phyloP scores from a whole-genome alignment of 2,329 filamentous ascomycete genomes.

The Metarhizium album region DNA sequence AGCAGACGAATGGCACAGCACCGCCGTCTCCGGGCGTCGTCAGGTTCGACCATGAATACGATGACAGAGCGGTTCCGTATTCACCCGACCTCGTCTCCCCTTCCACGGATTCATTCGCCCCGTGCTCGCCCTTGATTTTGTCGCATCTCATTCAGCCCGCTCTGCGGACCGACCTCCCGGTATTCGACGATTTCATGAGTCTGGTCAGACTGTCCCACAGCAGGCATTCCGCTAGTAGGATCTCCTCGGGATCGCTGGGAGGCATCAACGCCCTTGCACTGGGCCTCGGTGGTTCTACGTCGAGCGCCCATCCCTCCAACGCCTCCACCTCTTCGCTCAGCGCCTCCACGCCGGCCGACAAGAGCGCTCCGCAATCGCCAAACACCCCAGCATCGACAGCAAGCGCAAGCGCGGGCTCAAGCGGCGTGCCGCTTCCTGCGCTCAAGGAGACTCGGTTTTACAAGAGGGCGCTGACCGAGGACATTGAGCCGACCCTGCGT shows the following conservation, averaged over 20 bases:
- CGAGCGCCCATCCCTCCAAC: conserved; percentile 41
- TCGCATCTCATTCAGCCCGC: conserved; percentile 75
- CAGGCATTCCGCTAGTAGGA: conserved; percentile 46
- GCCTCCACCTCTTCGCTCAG: conserved; percentile 50
- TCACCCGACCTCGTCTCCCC: conserved; percentile 22
- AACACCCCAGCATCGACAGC: conserved; percentile 44
- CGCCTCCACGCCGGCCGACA: conserved; percentile 34
- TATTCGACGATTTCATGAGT: conserved; percentile 77
- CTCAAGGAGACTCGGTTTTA: conserved; percentile 91
- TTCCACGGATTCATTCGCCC: conserved; percentile 33
- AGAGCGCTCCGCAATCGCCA: conserved; percentile 47
- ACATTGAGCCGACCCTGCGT: conserved; percentile 87
- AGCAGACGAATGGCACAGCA: conserved; percentile 59
- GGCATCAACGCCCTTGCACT: conserved; percentile 35
- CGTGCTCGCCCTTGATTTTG: conserved; percentile 59
- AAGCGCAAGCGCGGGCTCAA: conserved; percentile 36
- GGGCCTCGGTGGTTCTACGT: conserved; percentile 34
- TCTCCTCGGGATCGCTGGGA: conserved; percentile 58
- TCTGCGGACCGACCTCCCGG: conserved; percentile 66
- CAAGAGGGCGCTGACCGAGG: conserved; percentile 78
- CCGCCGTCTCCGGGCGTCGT: conserved; percentile 72
- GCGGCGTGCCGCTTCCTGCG: conserved; percentile 36
- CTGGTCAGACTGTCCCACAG: conserved; percentile 60
- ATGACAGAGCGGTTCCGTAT: conserved; percentile 21
- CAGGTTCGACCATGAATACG: conserved; percentile 51